Percentiles rank a stretch among this genome's conserved stretches.
These are phyloP conservation scores for Fagopyrum esculentum DNA, from an alignment of 148 eudicot species.

Conservation along the genomic window DNA sequence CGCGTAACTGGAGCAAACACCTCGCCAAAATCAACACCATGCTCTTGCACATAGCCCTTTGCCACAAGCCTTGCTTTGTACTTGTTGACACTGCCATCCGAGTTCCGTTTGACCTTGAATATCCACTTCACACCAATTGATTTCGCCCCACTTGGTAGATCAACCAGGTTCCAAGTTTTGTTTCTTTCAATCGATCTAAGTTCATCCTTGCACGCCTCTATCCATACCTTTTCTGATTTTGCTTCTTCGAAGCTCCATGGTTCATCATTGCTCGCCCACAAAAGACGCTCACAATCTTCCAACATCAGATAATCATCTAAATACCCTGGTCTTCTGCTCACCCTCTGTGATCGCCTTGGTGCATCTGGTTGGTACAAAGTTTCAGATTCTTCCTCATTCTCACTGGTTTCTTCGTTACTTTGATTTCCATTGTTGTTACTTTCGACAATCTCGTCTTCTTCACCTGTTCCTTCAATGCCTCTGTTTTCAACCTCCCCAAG, in stretches of 20 bases:
- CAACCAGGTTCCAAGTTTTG: constrained; percentile 11
- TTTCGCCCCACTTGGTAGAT: background rate
- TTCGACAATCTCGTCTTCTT: background rate
- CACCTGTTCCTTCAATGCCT: background rate
- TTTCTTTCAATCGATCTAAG: constrained; percentile 6
- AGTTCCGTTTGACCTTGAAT: background rate
- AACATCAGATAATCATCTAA: background rate
- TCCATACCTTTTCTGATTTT: background rate
- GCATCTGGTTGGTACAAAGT: background rate
- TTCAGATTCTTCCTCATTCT: background rate
- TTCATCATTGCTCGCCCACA: background rate
- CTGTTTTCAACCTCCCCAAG: background rate
- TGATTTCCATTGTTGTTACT: background rate
- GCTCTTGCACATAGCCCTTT: constrained; percentile 14
- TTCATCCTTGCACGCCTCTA: background rate
- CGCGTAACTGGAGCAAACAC: constrained; percentile 13
- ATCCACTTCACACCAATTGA: constrained; percentile 11
- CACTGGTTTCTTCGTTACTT: background rate
- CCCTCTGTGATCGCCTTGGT: background rate
- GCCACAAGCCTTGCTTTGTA: constrained; percentile 20
- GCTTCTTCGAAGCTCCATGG: background rate
- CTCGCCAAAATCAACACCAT: constrained; percentile 17
- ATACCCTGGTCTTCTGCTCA: background rate
- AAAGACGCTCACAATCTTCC: background rate
- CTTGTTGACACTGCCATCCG: constrained; percentile 8